These are phyloP conservation scores for Backusella westeae DNA, from an alignment of 192 early-diverging fungal species.

Conservation along the genomic window DNA sequence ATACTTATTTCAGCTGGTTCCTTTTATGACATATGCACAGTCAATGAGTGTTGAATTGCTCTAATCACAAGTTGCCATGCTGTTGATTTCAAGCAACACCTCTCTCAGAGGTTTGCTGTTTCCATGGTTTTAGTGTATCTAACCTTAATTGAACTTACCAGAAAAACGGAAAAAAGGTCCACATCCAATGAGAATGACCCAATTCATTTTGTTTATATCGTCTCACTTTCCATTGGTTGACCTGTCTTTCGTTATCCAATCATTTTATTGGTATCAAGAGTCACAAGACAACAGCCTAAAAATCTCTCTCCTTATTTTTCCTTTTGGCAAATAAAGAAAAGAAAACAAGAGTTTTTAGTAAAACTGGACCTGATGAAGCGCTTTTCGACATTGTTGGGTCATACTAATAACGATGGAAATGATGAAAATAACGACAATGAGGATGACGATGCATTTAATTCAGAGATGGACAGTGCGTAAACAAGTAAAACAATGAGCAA, in stretches of 20 bases:
- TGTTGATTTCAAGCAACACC: too few relatives aligned
- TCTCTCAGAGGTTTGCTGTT: neutral
- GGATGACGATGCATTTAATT: neutral
- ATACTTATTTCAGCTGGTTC: neutral
- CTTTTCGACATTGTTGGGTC: neutral
- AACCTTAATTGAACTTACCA: too few relatives aligned
- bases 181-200: too few relatives aligned
- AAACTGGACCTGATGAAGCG: neutral
- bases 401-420: neutral
- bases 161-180: too few relatives aligned
- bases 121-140: neutral
- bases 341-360: neutral
- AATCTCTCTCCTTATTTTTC: neutral
- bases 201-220: neutral
- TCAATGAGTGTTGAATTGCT: neutral
- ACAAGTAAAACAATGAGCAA: neutral
- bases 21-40: neutral
- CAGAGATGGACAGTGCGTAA: neutral
- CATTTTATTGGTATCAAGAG: neutral
- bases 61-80: too few relatives aligned
- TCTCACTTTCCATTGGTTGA: neutral
- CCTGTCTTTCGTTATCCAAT: neutral
- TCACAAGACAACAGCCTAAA: neutral
- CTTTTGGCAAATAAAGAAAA: neutral
- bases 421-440: neutral